Percentiles rank a stretch among this genome's conserved stretches.
Evolutionary conservation across 805 yeast genomes (phyloP).

Genomic region (Metschnikowia chrysomelidarum): DNA sequence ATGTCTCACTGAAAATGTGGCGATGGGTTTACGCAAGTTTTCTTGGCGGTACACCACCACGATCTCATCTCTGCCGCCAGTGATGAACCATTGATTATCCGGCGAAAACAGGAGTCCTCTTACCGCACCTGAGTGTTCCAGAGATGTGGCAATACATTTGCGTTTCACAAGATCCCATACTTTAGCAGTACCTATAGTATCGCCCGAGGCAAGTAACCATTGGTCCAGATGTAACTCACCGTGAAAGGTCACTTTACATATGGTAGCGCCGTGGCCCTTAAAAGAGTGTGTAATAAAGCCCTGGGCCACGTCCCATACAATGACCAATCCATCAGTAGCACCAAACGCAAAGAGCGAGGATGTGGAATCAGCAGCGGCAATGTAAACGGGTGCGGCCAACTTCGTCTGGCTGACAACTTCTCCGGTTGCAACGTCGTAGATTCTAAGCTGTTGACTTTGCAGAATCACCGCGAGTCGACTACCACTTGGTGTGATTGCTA

Average conservation of each 20-base stretch:
- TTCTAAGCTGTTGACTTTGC: conserved; percentile 76
- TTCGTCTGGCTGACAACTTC: conserved; percentile 50
- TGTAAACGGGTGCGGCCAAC: conserved; percentile 77
- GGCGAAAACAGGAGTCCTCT: conserved; percentile 71
- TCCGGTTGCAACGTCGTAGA: conserved; percentile 50
- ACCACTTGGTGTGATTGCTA: conserved; percentile 78
- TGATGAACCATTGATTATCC: conserved; percentile 55
- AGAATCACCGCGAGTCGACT: conserved; percentile 66
- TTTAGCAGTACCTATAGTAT: conserved; percentile 54
- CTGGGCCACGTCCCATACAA: conserved; percentile 89
- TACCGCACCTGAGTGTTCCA: conserved; percentile 81
- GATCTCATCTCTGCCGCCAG: conserved; percentile 90
- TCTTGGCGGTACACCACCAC: conserved; percentile 56
- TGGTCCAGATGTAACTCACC: conserved; percentile 64
- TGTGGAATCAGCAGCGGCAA: conserved; percentile 72
- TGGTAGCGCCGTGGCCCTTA: conserved; percentile 90
- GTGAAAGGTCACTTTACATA: conserved; percentile 69
- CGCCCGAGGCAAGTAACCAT: conserved; percentile 80
- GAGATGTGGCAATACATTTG: conserved; percentile 57
- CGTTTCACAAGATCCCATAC: conserved; percentile 72
- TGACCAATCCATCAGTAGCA: conserved; percentile 88
- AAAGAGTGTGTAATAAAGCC: conserved; percentile 86
- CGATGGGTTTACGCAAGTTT: conserved; percentile 48
- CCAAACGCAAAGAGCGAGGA: conserved; percentile 90
- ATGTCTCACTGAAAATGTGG: conserved; percentile 71